Evolutionary conservation across 2,329 filamentous ascomycete species (phyloP), one percentile per base, ranked within the genome.

Genomic region (Neonectria magnoliae): DNA sequence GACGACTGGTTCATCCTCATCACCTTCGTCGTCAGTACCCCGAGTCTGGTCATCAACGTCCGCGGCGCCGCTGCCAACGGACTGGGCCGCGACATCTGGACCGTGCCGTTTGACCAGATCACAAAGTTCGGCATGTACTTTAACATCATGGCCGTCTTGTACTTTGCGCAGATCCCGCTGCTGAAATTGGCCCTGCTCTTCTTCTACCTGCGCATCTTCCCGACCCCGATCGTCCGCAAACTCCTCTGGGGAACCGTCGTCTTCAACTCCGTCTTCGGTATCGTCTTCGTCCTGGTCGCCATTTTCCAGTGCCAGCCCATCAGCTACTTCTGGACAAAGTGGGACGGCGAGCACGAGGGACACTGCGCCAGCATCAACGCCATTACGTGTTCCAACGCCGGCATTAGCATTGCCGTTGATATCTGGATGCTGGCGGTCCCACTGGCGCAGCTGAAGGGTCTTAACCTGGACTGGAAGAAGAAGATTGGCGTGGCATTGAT

Each of bases 161-260:
- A 88, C 72, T 85, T 87, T 68, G 57, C 75, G 3, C 75, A 82
- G 16, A 73, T 85, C 13, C 76, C 81, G 2, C 74, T 85, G 27
- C 77, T 85, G 16, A 87, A 88, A 67, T 73, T 85, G 5, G 81
- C 85, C 0, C 77, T 89, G 25, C 75, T 88, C 1, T 79, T 84
- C 69, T 87, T 88, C 73, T 88, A 87, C 68, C 76, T 86, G 5
- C 81, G 84, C 57, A 83, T 88, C 60, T 89, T 89, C 65, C 84
- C 84, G 0, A 70, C 75, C 0, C 64, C 57, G 0, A 61, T 52
- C 3, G 79, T 86, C 10, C 78, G 79, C 14, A 76, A 74, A 6
- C 51, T 83, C 13, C 76, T 86, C 6, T 81, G 79, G 75, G 77
- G 64, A n/a, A 83, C 83, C 0, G 68, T 85, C 38, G 68, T 69